Evolutionary conservation across 805 yeast species (phyloP).

Genomic region (Candida vartiovaarae): DNA sequence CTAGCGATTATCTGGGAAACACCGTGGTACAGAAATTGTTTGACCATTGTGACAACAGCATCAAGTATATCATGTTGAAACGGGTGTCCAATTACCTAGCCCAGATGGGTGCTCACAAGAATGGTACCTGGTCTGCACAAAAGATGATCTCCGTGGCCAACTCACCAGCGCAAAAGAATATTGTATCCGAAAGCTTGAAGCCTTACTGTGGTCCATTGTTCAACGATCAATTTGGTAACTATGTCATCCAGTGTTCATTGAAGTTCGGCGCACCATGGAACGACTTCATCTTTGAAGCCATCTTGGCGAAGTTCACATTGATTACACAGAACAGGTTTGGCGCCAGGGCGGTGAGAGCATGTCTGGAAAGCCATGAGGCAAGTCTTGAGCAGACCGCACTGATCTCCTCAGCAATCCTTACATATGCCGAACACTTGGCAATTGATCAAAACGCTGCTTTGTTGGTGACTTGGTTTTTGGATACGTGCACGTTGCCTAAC

Average conservation of each 20-base stretch:
- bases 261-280: constrained; percentile 86
- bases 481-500: constrained; percentile 63
- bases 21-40: constrained; percentile 92
- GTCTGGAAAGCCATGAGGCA: constrained; percentile 72
- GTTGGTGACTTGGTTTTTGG: constrained; percentile 89
- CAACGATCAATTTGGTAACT: constrained; percentile 95
- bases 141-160: constrained; percentile 76
- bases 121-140: constrained; percentile 99
- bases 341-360: constrained; percentile 89
- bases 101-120: constrained; percentile 91
- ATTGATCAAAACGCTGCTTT: constrained; percentile 83
- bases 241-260: constrained; percentile 89
- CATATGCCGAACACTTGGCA: constrained; percentile 72
- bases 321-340: constrained; percentile 90
- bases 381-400: constrained; percentile 62
- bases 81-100: constrained; percentile 74
- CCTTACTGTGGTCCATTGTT: constrained; percentile 82
- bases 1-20: constrained; percentile 91
- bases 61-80: constrained; percentile 76
- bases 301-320: constrained; percentile 68
- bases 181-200: constrained; percentile 62
- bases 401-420: constrained; percentile 70
- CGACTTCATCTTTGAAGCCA: constrained; percentile 81
- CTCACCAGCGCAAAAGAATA: constrained; percentile 52
- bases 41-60: constrained; percentile 57